Percentiles rank a stretch among this genome's conserved stretches.
These are phyloP conservation scores for Exophiala sideris DNA, from an alignment of 2,329 filamentous ascomycete genomes.

Conservation along the genomic window DNA sequence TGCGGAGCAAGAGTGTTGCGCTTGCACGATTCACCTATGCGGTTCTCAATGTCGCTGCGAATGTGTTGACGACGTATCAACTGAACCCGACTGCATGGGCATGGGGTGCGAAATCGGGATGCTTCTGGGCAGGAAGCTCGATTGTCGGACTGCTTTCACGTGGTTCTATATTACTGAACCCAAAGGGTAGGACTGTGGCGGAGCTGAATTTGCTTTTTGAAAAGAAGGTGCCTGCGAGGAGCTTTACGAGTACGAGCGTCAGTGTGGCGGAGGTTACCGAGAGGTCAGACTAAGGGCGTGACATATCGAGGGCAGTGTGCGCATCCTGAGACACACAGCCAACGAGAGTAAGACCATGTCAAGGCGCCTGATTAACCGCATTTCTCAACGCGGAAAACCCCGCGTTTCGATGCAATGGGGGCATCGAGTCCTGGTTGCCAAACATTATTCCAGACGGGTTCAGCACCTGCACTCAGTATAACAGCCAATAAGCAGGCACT, in stretches of 20 bases:
- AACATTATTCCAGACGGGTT: too few species aligned
- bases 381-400: too few species aligned
- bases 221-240: slow-evolving; percentile 20
- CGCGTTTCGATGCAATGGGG: too few species aligned
- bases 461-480: too few species aligned
- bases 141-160: slow-evolving; percentile 34
- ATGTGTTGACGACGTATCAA: slow-evolving; percentile 27
- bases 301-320: too few species aligned
- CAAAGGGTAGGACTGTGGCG: slow-evolving; percentile 14
- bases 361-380: too few species aligned
- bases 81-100: slow-evolving; percentile 39
- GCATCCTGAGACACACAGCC: too few species aligned
- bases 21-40: slow-evolving; percentile 53
- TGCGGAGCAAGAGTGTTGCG: slow-evolving; percentile 55
- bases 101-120: slow-evolving; percentile 34
- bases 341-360: too few species aligned
- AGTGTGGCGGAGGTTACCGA: background rate
- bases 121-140: slow-evolving; percentile 36
- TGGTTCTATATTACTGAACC: slow-evolving; percentile 36
- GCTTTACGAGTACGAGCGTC: background rate
- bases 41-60: slow-evolving; percentile 44
- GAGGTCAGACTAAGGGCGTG: background rate
- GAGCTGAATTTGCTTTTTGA: slow-evolving; percentile 21
- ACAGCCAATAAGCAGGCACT: too few species aligned
- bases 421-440: too few species aligned